These are phyloP conservation scores for Candida ortonii DNA, from an alignment of 805 yeast genomes.

Conservation along the genomic window DNA sequence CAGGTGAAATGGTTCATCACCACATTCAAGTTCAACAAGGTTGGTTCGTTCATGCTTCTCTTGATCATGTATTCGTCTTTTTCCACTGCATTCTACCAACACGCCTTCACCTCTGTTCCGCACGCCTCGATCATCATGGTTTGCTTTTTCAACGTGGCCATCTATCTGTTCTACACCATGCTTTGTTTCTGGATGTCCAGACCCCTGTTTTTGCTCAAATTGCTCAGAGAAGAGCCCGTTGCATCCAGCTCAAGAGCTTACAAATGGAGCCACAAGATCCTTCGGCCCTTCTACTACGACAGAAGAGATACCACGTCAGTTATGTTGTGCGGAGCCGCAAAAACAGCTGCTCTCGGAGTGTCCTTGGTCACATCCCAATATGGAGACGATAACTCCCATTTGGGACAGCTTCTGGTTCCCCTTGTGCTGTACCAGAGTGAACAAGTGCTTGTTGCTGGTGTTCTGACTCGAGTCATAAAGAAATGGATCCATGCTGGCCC, in stretches of 20 bases:
- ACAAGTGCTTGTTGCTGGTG: slow-evolving; percentile 80
- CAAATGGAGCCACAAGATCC: slow-evolving; percentile 39
- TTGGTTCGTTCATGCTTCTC: slow-evolving; percentile 77
- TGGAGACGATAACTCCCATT: slow-evolving; percentile 54
- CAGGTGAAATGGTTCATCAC: slow-evolving; percentile 59
- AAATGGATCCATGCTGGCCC: slow-evolving; percentile 56
- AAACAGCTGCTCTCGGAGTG: slow-evolving; percentile 90
- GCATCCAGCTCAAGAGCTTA: slow-evolving; percentile 45
- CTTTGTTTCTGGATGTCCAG: slow-evolving; percentile 60
- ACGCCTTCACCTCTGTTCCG: slow-evolving; percentile 58
- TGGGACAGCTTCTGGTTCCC: slow-evolving; percentile 76
- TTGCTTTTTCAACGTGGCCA: slow-evolving; percentile 79
- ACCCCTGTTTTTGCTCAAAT: slow-evolving; percentile 44
- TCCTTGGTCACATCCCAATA: slow-evolving; percentile 65
- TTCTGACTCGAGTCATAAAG: slow-evolving; percentile 62
- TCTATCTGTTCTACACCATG: slow-evolving; percentile 71
- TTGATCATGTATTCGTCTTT: slow-evolving; percentile 61
- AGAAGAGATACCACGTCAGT: slow-evolving; percentile 73
- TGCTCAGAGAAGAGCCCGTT: slow-evolving; percentile 48
- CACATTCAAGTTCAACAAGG: slow-evolving; percentile 61
- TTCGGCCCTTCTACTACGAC: slow-evolving; percentile 68
- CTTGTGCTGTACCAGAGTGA: slow-evolving; percentile 83
- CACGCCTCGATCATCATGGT: slow-evolving; percentile 67
- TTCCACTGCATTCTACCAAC: slow-evolving; percentile 81
- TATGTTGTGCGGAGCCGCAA: slow-evolving; percentile 89